These are phyloP conservation scores for Knoxdaviesia proteae DNA, from an alignment of 2,329 filamentous ascomycete genomes.

Conservation along the genomic window DNA sequence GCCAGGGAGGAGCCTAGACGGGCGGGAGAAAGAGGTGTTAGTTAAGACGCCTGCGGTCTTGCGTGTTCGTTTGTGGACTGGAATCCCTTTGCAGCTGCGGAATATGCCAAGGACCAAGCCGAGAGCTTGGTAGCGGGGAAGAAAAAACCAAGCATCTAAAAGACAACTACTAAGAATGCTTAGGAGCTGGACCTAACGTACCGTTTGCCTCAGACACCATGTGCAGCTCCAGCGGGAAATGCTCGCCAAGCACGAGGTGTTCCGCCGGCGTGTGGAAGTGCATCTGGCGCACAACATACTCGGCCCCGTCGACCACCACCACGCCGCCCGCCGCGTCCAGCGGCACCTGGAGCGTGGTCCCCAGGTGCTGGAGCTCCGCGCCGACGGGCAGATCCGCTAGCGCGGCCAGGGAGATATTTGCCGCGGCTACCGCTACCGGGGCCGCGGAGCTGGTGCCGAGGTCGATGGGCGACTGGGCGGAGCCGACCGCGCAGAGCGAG, in stretches of 20 bases:
- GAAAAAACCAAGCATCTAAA: not conserved
- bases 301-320: constrained; percentile 16
- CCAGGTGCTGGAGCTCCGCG: constrained; percentile 27
- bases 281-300: constrained; percentile 29
- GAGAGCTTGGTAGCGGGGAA: not conserved
- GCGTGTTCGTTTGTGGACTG: not conserved
- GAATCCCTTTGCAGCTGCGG: not conserved
- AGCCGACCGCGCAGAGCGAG: constrained; percentile 24
- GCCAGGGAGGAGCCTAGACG: constrained; percentile 12
- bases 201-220: constrained; percentile 16
- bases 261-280: constrained; percentile 41
- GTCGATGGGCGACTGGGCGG: constrained; percentile 34
- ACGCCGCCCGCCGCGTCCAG: constrained; percentile 21
- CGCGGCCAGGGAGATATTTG: constrained; percentile 9
- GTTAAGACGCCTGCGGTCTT: not conserved
- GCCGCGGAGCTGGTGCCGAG: constrained; percentile 12
- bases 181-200: constrained; percentile 1
- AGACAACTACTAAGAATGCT: not conserved
- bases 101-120: constrained; percentile 1
- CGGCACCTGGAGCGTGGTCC: constrained; percentile 26
- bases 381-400: constrained; percentile 14
- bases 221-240: constrained; percentile 19
- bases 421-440: constrained; percentile 7
- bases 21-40: not conserved
- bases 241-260: constrained; percentile 26